Evolutionary conservation across 2,329 filamentous ascomycete species (phyloP).

Genomic region (Neonectria coccinea): DNA sequence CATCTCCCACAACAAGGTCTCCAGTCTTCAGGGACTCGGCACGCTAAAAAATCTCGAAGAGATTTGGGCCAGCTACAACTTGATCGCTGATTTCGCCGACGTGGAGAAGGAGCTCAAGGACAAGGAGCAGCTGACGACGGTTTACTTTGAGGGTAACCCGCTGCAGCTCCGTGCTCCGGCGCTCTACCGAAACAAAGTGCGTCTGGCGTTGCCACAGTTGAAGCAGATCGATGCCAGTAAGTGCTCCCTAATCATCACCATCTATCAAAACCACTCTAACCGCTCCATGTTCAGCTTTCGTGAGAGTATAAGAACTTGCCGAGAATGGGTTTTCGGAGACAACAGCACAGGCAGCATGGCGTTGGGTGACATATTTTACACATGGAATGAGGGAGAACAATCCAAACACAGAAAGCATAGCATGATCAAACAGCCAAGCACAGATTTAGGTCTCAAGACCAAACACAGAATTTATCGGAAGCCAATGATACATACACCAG

Average conservation of each 20-base stretch:
- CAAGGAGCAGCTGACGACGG: constrained; percentile 84
- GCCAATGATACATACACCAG: background rate
- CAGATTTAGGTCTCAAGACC: constrained; percentile 12
- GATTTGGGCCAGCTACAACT: constrained; percentile 93
- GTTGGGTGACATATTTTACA: constrained; percentile 36
- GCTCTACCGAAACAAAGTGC: constrained; percentile 93
- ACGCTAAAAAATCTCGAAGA: constrained; percentile 82
- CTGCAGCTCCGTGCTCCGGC: constrained; percentile 83
- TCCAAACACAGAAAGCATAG: constrained; percentile 12
- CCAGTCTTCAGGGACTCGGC: constrained; percentile 78
- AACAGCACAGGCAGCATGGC: constrained; percentile 39
- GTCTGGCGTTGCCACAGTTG: constrained; percentile 86
- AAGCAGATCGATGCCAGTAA: constrained; percentile 97
- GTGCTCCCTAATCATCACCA: constrained; percentile 54
- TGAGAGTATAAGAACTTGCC: constrained; percentile 42
- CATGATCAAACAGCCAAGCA: constrained; percentile 2
- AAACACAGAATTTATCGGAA: constrained; percentile 1
- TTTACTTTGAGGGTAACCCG: constrained; percentile 97
- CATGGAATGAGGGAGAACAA: constrained; percentile 23
- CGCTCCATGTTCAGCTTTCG: constrained; percentile 45
- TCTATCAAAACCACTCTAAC: constrained; percentile 8
- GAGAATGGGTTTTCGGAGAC: constrained; percentile 3
- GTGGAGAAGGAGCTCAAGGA: constrained; percentile 82
- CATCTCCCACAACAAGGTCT: constrained; percentile 88
- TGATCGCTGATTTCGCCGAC: constrained; percentile 82